Conservation (phyloP, 257 asterid species). For the Lycium barbarum region DNA sequence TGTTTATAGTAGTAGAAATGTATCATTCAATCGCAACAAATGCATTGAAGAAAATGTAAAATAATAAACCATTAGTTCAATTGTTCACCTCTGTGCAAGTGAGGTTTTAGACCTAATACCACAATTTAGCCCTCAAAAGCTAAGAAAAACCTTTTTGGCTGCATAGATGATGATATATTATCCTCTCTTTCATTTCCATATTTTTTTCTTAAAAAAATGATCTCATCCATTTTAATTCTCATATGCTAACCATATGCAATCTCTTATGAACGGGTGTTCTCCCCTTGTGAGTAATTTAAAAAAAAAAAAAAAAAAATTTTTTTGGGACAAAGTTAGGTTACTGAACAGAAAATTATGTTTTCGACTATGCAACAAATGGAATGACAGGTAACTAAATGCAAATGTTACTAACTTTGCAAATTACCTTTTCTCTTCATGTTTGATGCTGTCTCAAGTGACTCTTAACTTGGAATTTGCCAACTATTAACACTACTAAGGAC, state of each 20-base stretch:
- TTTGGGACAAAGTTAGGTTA: neutral
- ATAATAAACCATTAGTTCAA: conserved; percentile 23
- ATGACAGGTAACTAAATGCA: neutral
- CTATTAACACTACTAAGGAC: neutral
- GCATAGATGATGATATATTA: neutral
- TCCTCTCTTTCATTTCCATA: neutral
- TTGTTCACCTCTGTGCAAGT: neutral
- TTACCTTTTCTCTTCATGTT: neutral
- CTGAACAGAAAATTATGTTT: neutral
- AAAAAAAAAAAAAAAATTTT: neutral
- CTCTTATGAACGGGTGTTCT: neutral
- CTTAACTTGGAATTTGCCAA: neutral
- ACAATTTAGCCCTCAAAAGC: neutral
- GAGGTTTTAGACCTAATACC: conserved; percentile 5
- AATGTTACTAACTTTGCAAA: neutral
- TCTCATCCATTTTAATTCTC: neutral
- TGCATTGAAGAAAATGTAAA: neutral
- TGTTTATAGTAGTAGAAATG: neutral
- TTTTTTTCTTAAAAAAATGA: neutral
- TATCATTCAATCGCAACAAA: conserved; percentile 9
- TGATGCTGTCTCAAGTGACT: no score
- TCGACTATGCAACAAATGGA: neutral
- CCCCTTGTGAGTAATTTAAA: no score
- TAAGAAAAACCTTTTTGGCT: neutral
- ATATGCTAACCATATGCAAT: neutral